phyloP scores from a whole-genome alignment of 176 grass and related monocot species.

The Typha latifolia region DNA sequence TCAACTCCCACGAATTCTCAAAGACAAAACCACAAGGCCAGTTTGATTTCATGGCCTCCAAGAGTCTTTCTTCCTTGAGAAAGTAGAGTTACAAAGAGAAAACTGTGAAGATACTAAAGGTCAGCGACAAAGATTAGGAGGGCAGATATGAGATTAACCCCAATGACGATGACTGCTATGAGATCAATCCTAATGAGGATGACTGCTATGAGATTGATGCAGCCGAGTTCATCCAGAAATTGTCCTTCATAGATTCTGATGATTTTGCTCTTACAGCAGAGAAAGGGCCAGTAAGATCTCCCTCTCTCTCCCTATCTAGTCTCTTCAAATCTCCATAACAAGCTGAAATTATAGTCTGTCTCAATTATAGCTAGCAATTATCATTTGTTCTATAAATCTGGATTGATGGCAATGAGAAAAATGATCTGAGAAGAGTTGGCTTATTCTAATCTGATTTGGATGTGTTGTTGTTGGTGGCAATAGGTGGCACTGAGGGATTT shows the following conservation, averaged over 20 bases:
- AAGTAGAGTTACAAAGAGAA: constrained; percentile 15
- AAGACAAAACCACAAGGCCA: no score
- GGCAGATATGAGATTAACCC: constrained; percentile 14
- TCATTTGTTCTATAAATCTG: no score
- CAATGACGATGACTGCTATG: constrained; percentile 1
- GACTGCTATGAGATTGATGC: constrained; percentile 42
- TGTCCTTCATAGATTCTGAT: constrained; percentile 18
- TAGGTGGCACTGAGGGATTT: constrained; percentile 63
- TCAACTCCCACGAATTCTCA: no score
- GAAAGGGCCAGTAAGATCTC: constrained; percentile 34
- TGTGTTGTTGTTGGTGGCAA: not conserved
- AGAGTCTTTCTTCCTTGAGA: not conserved
- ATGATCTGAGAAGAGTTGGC: not conserved
- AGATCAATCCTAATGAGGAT: constrained; percentile 10
- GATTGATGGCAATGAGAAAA: not conserved
- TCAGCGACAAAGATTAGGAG: not conserved
- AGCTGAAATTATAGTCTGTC: no score
- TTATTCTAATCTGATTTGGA: not conserved
- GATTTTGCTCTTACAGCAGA: constrained; percentile 41
- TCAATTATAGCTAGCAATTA: no score
- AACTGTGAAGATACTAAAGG: not conserved
- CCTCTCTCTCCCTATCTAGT: no score
- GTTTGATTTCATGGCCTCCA: not conserved
- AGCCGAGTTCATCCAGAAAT: constrained; percentile 29
- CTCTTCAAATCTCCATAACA: no score